phyloP scores from a whole-genome alignment of 768 basidiomycete genomes.

The Xerocomellus chrysenteron region DNA sequence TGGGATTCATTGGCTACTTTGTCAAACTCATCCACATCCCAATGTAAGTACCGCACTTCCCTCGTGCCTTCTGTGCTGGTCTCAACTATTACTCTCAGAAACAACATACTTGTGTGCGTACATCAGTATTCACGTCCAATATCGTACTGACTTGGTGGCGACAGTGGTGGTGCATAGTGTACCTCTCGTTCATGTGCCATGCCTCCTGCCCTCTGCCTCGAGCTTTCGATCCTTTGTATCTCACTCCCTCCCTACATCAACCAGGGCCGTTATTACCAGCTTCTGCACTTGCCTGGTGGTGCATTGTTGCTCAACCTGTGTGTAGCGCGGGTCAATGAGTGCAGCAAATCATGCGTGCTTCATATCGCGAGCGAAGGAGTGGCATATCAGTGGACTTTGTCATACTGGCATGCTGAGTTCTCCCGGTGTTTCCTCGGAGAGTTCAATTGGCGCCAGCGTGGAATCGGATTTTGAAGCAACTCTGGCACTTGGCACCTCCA shows the following conservation, averaged over 20 bases:
- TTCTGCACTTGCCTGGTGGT: neutral
- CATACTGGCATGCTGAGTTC: slow-evolving; percentile 11
- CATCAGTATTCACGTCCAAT: neutral
- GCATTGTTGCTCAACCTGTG: neutral
- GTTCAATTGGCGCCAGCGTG: neutral
- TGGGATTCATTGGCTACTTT: slow-evolving; percentile 99
- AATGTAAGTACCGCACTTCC: slow-evolving; percentile 62
- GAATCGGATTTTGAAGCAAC: slow-evolving; percentile 14
- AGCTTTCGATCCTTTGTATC: slow-evolving; percentile 20
- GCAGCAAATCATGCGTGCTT: slow-evolving; percentile 2
- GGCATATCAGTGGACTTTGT: neutral
- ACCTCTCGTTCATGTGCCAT: slow-evolving; percentile 16
- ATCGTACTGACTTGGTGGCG: slow-evolving; percentile 26
- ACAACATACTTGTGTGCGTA: slow-evolving; percentile 96
- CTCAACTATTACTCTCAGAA: slow-evolving; percentile 49
- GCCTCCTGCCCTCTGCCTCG: slow-evolving; percentile 10
- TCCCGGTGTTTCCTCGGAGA: slow-evolving; percentile 1
- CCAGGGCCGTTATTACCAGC: slow-evolving; percentile 1
- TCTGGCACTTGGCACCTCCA: slow-evolving; percentile 27
- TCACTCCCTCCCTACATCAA: slow-evolving; percentile 16
- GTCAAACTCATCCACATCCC: slow-evolving; percentile 98
- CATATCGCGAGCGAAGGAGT: neutral
- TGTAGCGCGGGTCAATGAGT: neutral
- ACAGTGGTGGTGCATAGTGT: slow-evolving; percentile 73
- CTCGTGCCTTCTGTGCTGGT: neutral